Evolutionary conservation across 2,329 filamentous ascomycete genomes (phyloP).

Genomic region (Xylaria sp.): DNA sequence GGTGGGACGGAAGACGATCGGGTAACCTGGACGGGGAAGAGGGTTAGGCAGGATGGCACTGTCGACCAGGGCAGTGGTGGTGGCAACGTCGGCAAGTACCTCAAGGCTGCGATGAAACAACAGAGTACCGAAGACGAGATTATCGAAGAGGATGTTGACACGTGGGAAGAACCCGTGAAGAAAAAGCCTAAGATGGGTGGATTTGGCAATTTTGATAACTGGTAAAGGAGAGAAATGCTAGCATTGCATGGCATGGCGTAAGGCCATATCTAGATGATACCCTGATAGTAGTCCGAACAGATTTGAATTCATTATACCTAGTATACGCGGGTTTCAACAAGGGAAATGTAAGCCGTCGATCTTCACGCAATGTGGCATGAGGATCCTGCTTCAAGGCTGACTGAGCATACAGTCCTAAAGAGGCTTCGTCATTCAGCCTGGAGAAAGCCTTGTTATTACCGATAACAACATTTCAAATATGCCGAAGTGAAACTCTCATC

Average conservation of each 20-base stretch:
- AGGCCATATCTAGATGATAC: slow-evolving; percentile 29
- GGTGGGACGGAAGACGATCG: slow-evolving; percentile 85
- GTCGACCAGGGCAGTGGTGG: slow-evolving; percentile 49
- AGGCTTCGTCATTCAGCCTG: neutral
- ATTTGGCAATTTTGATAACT: slow-evolving; percentile 94
- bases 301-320: neutral
- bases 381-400: neutral
- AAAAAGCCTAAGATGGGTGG: slow-evolving; percentile 82
- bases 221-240: slow-evolving; percentile 56
- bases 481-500: no score
- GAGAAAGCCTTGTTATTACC: no score
- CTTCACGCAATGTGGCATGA: neutral
- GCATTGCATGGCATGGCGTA: slow-evolving; percentile 25
- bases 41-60: slow-evolving; percentile 70
- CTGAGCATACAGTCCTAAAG: neutral
- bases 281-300: neutral
- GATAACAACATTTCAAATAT: no score
- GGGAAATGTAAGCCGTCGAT: neutral
- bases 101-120: slow-evolving; percentile 61
- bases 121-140: slow-evolving; percentile 57
- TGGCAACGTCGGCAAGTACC: slow-evolving; percentile 74
- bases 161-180: slow-evolving; percentile 70
- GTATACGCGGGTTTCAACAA: neutral
- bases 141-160: slow-evolving; percentile 62
- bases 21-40: slow-evolving; percentile 95